Conservation (phyloP, 371 early-diverging fungal genomes). For the Rhizopus delemar region DNA sequence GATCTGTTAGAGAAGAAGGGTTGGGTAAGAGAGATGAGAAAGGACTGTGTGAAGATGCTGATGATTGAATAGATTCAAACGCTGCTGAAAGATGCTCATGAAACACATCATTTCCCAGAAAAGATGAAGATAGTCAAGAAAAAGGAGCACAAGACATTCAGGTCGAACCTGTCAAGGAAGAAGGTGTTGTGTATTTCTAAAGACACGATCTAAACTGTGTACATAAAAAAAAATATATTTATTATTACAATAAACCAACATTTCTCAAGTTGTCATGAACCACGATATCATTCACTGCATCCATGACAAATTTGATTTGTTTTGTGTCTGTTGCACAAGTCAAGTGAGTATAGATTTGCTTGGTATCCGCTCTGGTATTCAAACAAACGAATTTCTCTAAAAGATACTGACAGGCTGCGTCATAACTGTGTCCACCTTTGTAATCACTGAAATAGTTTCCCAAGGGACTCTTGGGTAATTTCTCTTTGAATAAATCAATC, state of each 20-base stretch:
- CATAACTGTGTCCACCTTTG: slow-evolving; percentile 67
- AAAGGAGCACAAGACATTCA: too few relatives aligned
- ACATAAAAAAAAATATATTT: not conserved
- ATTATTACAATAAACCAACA: slow-evolving; percentile 59
- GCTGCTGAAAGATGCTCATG: not conserved
- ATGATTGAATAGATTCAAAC: not conserved
- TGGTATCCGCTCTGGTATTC: slow-evolving; percentile 43
- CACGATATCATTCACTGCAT: slow-evolving; percentile 76
- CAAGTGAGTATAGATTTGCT: slow-evolving; percentile 56
- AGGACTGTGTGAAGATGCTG: not conserved
- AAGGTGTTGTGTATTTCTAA: too few relatives aligned
- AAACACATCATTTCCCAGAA: not conserved
- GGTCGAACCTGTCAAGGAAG: too few relatives aligned
- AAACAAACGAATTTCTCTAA: slow-evolving; percentile 46
- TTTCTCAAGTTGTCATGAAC: slow-evolving; percentile 64
- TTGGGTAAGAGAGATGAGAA: slow-evolving; percentile 41
- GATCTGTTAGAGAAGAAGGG: slow-evolving; percentile 48
- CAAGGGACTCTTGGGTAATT: slow-evolving; percentile 65
- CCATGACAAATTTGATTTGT: slow-evolving; percentile 76
- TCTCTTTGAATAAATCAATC: slow-evolving; percentile 77
- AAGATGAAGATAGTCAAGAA: too few relatives aligned
- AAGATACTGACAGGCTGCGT: slow-evolving; percentile 56
- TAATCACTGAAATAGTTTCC: slow-evolving; percentile 73
- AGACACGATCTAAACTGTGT: too few relatives aligned
- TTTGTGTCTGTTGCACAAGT: slow-evolving; percentile 71